Evolutionary conservation across 495 filamentous ascomycete species (phyloP), one percentile per base, ranked within the genome.

Genomic region (Podospora sp.): DNA sequence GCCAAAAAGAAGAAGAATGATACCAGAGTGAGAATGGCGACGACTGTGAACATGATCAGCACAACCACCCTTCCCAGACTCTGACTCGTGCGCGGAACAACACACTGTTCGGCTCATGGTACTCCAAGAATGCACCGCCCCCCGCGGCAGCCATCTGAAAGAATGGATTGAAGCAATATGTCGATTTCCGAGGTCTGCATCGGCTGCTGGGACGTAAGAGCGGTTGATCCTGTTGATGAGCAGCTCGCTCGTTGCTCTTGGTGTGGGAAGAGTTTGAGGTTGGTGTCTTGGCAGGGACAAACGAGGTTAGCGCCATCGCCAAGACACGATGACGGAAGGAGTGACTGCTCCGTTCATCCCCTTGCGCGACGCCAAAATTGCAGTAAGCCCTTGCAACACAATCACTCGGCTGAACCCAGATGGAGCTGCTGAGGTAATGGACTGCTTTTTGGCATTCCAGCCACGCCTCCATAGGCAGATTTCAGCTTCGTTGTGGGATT

Each of bases 1-100:
- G 92, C 91, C 25, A 92, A 83, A 11, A 88, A 80, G 6, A 93
- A 71, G 3, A 92, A 79, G 67, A 93, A 89, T 0, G 89, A 88
- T 0, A 88, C 75, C 26, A 84, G 79, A 22, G 83, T 85, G 14
- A 94, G 83, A 33, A 93, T 82, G 49, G 53, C 58, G 65, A 74
- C 62, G 63, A 74, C 73, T 75, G 49, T n/a, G 8, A 4, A 11
- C 2, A 21, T 12, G 2, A 22, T 40, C 5, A 52, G 35, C 58
- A 27, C 3, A 16, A 14, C 35, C 25, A 6, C 18, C 29, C 8
- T 33, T 33, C 29, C 4, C 29, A 8, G 14, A 33, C 5, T 11
- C 18, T 12, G 33, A n/a, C 6, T 14, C 20, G 27, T 9, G 50
- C 50, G 22, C 40, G 29, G 7, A 22, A 27, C 16, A 33, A 63